Base-by-base conservation (phyloP, 2,329 filamentous ascomycete genomes). In the Curvularia lunata region DNA sequence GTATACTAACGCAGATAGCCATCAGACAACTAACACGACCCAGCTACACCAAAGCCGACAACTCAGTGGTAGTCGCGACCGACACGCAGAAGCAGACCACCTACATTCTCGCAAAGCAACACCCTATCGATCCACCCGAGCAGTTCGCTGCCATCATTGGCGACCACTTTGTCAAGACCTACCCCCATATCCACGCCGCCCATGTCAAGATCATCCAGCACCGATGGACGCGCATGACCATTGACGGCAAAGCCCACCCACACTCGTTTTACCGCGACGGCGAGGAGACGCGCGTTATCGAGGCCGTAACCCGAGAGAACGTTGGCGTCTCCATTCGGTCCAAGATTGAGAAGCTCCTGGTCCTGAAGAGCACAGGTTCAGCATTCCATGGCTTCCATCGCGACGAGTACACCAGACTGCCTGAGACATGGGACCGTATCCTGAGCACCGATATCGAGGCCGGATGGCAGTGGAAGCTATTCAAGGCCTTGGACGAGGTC, bases 361-460 rank as follows among this genome's bases (percentile, higher is more conserved):
- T 99, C 47, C 86, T 99, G 66, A 99, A 99, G 84, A 96, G 90
- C 83, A 99, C 95, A 1, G 93, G 92, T 30, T 97, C 93, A 32
- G 91, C 92, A 67, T 99, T 99, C 85, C 91, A 97, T 80, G 90
- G 92, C 69, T 99, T 97, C 79, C 84, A 97, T 64, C 86, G 91
- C 42, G 92, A 99, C 77, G 93, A 97, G 78, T 99, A 87, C 83
- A 98, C 95, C 59, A 94, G 91, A 4, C 85, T 99, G 16, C 84
- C 85, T 30, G 95, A 98, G 82, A 92, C 90, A 10, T 96, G 91
- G 90, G 95, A 99, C 78, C 91, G 95, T 59, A 96, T 99, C 71
- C 84, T 99, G 54, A 96, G 91, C 71, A 99, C 95, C 2, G 92
- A 96, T 62, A 91, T 99, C 55, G 91, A 97, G 73, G 88, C 89